Conservation (phyloP, 352 stramenopile species). For the Pilasporangium apinafurcum region DNA sequence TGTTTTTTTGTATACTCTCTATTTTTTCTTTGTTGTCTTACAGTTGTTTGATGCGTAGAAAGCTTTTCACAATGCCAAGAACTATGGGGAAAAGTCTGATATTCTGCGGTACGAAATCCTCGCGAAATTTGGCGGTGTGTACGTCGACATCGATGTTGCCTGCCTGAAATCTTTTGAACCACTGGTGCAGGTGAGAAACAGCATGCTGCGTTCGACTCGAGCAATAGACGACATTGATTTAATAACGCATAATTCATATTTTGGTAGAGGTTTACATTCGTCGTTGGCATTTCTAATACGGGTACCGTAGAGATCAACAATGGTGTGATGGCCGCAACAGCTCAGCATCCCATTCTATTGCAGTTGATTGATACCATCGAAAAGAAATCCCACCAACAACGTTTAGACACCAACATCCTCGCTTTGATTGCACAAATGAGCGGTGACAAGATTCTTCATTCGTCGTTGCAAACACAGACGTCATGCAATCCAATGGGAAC, state of each 20-base stretch:
- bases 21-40: too few relatives aligned
- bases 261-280: conserved; percentile 30
- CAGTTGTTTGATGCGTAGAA: conserved; percentile 2
- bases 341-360: conserved; percentile 20
- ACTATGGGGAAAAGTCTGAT: conserved; percentile 69
- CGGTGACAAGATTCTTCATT: conserved; percentile 1
- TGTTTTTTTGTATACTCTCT: too few relatives aligned
- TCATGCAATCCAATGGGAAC: conserved; percentile 19
- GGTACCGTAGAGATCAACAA: conserved; percentile 73
- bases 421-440: conserved; percentile 17
- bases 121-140: conserved; percentile 39
- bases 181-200: conserved; percentile 27
- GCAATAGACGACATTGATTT: not conserved
- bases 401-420: conserved; percentile 12
- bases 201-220: too few relatives aligned
- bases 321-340: conserved; percentile 31
- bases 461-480: not conserved
- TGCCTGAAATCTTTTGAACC: conserved; percentile 42
- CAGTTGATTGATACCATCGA: conserved; percentile 26
- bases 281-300: conserved; percentile 59
- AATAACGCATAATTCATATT: not conserved
- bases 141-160: conserved; percentile 67
- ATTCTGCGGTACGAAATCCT: conserved; percentile 76
- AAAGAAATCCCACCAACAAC: conserved; percentile 1
- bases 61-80: conserved; percentile 38